Percentiles rank a stretch among this genome's conserved stretches.
phyloP scores from a whole-genome alignment of 345 rosid genomes.

The Geranium brycei region DNA sequence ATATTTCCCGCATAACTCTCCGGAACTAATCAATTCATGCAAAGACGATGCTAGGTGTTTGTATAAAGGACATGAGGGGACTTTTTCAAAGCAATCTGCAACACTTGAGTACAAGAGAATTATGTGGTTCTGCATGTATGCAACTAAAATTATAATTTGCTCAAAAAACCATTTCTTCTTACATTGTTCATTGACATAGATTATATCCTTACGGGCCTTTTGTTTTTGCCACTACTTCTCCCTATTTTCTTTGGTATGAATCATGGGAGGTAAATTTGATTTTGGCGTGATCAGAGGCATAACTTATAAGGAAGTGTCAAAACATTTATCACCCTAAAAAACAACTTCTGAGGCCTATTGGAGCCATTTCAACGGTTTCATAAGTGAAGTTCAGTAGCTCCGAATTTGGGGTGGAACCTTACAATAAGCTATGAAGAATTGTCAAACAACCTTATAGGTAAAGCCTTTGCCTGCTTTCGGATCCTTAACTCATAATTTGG shows the following conservation, averaged over 20 bases:
- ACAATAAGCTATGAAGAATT: background rate
- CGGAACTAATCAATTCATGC: slow-evolving; percentile 24
- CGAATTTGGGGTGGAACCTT: no score
- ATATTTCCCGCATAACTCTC: slow-evolving; percentile 8
- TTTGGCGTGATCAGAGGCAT: background rate
- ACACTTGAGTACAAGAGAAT: slow-evolving; percentile 3
- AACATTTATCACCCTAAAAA: background rate
- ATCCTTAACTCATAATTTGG: no score
- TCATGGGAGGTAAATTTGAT: background rate
- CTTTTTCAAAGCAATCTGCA: slow-evolving; percentile 12
- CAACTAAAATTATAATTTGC: background rate
- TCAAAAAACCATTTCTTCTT: background rate
- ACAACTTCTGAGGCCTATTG: background rate
- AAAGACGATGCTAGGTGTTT: slow-evolving; percentile 33
- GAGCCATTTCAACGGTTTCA: background rate
- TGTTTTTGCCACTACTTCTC: background rate
- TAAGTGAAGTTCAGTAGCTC: no score
- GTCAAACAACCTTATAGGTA: background rate
- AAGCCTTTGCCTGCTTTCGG: background rate
- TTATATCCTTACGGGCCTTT: background rate
- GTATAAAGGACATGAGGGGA: slow-evolving; percentile 27
- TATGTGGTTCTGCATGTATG: background rate
- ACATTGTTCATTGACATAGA: background rate
- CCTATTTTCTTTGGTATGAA: background rate
- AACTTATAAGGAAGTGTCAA: no score